phyloP scores from a whole-genome alignment of 495 filamentous ascomycete genomes.

The Lineolata rhizophorae region DNA sequence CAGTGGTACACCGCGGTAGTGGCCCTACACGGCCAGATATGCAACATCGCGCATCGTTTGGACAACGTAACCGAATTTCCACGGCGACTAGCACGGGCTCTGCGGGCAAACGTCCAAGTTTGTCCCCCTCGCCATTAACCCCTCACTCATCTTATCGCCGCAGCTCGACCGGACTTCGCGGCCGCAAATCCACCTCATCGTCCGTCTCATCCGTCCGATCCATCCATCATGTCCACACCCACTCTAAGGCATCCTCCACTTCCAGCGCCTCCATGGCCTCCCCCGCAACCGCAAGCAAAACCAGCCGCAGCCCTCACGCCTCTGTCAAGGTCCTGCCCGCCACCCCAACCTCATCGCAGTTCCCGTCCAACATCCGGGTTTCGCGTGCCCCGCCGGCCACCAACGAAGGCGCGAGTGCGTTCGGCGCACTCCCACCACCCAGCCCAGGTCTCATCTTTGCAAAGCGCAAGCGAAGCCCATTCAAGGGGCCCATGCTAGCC shows the following conservation, averaged over 20 bases:
- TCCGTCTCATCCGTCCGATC: conserved; percentile 85
- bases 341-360: conserved; percentile 56
- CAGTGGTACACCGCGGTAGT: no score
- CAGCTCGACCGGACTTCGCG: conserved; percentile 52
- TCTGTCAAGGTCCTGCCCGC: conserved; percentile 89
- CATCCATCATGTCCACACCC: conserved; percentile 68
- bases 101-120: conserved; percentile 52
- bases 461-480: conserved; percentile 67
- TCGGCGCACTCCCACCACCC: conserved; percentile 22
- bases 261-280: conserved; percentile 55
- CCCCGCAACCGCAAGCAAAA: conserved; percentile 28
- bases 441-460: conserved; percentile 61
- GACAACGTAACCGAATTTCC: no score
- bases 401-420: conserved; percentile 13
- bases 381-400: conserved; percentile 35
- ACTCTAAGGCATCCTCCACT: conserved; percentile 85
- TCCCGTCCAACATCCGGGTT: conserved; percentile 73
- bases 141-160: conserved; percentile 68
- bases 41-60: no score
- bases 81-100: no score
- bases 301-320: conserved; percentile 51
- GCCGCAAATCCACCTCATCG: conserved; percentile 88
- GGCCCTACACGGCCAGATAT: no score
- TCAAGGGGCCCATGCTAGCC: conserved; percentile 65
- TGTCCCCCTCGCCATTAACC: conserved; percentile 77